Conservation (phyloP, 2,329 filamentous ascomycete genomes). For the Scolecobasidium constrictum region DNA sequence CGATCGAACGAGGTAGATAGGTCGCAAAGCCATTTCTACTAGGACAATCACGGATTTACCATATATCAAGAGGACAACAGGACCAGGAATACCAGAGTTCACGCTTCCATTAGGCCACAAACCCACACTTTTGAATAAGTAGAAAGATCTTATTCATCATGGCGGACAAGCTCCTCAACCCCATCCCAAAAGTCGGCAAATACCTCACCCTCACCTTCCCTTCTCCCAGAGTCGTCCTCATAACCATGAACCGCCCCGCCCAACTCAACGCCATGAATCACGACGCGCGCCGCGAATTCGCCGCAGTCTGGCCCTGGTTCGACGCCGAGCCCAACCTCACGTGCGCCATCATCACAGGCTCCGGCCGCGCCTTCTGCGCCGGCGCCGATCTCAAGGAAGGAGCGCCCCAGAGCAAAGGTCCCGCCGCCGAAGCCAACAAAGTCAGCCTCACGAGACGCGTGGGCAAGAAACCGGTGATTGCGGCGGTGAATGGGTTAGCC, state of each 20-base stretch:
- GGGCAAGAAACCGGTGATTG: slow-evolving; percentile 10
- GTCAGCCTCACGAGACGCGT: neutral
- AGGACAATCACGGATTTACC: too few relatives aligned
- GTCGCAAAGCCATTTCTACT: too few relatives aligned
- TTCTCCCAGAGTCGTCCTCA: slow-evolving; percentile 38
- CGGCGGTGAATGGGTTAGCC: slow-evolving; percentile 12
- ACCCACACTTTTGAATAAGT: too few relatives aligned
- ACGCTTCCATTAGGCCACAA: too few relatives aligned
- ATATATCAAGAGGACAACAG: too few relatives aligned
- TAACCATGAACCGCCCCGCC: slow-evolving; percentile 53
- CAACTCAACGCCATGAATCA: slow-evolving; percentile 61
- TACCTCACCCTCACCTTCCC: neutral
- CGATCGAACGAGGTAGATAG: too few relatives aligned
- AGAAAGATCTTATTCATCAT: too few relatives aligned
- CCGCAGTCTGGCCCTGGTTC: slow-evolving; percentile 39
- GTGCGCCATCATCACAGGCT: slow-evolving; percentile 41
- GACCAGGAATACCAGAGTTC: too few relatives aligned
- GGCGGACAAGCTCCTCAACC: neutral
- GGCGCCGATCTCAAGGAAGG: slow-evolving; percentile 37
- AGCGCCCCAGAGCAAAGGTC: neutral
- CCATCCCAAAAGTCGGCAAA: neutral
- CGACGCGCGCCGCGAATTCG: slow-evolving; percentile 51
- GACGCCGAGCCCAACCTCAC: slow-evolving; percentile 44
- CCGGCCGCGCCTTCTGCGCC: slow-evolving; percentile 42
- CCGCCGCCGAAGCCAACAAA: neutral